Base-by-base conservation (phyloP, 495 filamentous ascomycete species). In the Pseudotulostoma volvatum region DNA sequence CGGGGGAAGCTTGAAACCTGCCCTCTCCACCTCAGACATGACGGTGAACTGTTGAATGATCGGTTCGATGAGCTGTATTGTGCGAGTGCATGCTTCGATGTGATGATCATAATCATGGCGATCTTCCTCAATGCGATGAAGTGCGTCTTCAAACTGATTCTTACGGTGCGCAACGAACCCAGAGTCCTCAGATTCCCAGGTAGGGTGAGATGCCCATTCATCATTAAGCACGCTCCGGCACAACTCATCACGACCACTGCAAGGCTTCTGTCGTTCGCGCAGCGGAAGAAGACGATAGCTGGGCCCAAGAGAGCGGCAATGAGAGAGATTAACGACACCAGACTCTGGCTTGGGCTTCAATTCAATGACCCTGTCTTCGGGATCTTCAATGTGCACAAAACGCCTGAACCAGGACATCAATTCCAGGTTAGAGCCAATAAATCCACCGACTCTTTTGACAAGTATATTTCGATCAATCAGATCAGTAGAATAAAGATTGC, bases 31-130 rank as follows among this genome's bases (percentile, higher is more conserved):
- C 2, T 73, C 62, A 4, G 64, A 65, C 70, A 93, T 74, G 18
- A 75, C 71, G 2, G 81, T 63, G 57, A 96, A 83, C 46, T 88
- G 77, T 48, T 92, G 81, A 0, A 82, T 84, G 38, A 95, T 84
- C 0, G 92, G 92, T 53, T 95, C 86, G 9, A 99, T 74, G 2
- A 96, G 71, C 54, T 95, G 87, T 44, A 99, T 88, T 18, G 87
- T 93, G 38, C 92, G 81, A 16, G 72, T 70, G 49, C 86, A 93
- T 9, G 85, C 83, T 59, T 96, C 92, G 40, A 99, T 92, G 56
- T 93, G 90, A 56, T 86, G 92, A 52, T 99, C 92, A 54, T 99
- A 99, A 53, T 99, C 92, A 52, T 99, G 92, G 9, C 92, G 76
- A 51, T 99, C 92, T 52, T 99, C 92, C 59, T 99, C 92, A 44